Conservation (phyloP, 352 stramenopile species). For the Globisporangium spiculum region DNA sequence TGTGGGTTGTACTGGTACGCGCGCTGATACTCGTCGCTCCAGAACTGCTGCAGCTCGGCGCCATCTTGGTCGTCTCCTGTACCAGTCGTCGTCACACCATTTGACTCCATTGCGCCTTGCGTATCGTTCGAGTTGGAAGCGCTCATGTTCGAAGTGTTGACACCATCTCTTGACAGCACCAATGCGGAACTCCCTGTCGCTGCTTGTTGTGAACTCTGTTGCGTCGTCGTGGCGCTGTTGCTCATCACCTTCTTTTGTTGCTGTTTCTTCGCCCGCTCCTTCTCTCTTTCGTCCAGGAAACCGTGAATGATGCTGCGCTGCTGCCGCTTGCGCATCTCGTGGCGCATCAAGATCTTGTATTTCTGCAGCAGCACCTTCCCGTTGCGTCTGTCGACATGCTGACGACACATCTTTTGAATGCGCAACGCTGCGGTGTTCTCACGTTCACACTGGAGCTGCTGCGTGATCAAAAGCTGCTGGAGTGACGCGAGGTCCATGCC, state of each 20-base stretch:
- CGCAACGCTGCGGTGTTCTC: slow-evolving; percentile 20
- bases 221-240: neutral
- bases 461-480: slow-evolving; percentile 20
- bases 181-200: no score
- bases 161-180: no score
- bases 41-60: slow-evolving; percentile 37
- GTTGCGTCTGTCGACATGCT: slow-evolving; percentile 26
- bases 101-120: no score
- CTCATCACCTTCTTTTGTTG: slow-evolving; percentile 1
- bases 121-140: no score
- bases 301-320: slow-evolving; percentile 56
- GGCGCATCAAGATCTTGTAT: slow-evolving; percentile 45
- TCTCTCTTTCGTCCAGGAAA: slow-evolving; percentile 25
- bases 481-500: slow-evolving; percentile 9
- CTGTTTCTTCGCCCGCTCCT: slow-evolving; percentile 32
- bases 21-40: slow-evolving; percentile 61
- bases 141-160: no score
- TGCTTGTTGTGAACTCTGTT: neutral
- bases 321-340: slow-evolving; percentile 43
- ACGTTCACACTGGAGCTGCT: slow-evolving; percentile 15
- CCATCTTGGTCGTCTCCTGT: neutral
- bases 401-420: slow-evolving; percentile 38
- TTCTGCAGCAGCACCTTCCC: slow-evolving; percentile 36
- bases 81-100: no score
- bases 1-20: slow-evolving; percentile 44